phyloP scores from a whole-genome alignment of 208 protist species.

The Phytomonas francai region DNA sequence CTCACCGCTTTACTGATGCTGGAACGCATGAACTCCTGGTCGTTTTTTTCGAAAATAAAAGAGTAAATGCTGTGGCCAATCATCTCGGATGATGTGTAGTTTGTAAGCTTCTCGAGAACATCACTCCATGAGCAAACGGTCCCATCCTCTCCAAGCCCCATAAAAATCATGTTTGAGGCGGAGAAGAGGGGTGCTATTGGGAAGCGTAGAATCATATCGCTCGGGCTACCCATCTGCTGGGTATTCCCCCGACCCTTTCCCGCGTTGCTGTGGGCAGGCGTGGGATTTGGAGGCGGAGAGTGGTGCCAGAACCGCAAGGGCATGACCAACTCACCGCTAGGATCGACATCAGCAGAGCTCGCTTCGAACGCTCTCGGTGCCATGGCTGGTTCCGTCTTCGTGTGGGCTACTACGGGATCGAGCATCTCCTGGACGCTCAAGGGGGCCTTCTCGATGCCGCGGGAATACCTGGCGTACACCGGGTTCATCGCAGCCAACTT shows the following conservation, averaged over 20 bases:
- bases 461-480: conserved; percentile 64
- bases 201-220: conserved; percentile 17
- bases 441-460: conserved; percentile 11
- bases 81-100: conserved; percentile 54
- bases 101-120: conserved; percentile 44
- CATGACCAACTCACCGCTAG: conserved; percentile 38
- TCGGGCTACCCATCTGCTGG: background rate
- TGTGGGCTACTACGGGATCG: background rate
- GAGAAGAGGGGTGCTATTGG: conserved; percentile 15
- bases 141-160: conserved; percentile 78
- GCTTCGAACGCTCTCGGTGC: background rate
- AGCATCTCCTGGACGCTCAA: background rate
- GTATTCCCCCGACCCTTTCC: background rate
- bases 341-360: conserved; percentile 16
- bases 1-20: conserved; percentile 41
- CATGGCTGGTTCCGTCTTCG: background rate
- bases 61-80: conserved; percentile 82
- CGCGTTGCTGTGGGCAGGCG: background rate
- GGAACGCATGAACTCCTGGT: conserved; percentile 63
- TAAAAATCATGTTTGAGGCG: conserved; percentile 15
- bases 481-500: conserved; percentile 60
- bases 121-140: conserved; percentile 72
- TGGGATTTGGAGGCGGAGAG: background rate
- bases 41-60: conserved; percentile 54
- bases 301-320: conserved; percentile 19